Percentiles rank a stretch among this genome's conserved stretches.
Evolutionary conservation across 768 basidiomycete species (phyloP).

Genomic region (Boletellus emodensis): DNA sequence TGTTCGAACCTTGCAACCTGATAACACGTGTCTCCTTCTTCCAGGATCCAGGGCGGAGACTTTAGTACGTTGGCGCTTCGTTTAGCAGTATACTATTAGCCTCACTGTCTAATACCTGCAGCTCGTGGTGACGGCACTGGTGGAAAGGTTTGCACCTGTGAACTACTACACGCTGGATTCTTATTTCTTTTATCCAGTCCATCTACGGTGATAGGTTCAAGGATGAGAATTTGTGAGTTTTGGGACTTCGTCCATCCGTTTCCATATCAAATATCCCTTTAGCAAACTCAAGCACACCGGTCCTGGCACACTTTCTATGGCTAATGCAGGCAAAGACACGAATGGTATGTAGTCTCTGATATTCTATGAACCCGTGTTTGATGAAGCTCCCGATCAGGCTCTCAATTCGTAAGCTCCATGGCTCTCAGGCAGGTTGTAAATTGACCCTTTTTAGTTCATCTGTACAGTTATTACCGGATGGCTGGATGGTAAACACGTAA

Average conservation of each 20-base stretch:
- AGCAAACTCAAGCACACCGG: constrained; percentile 96
- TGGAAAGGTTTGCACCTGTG: constrained; percentile 59
- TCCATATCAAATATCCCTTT: not conserved
- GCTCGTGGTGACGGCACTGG: constrained; percentile 86
- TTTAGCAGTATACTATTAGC: constrained; percentile 10
- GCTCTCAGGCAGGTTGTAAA: not conserved
- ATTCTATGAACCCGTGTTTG: not conserved
- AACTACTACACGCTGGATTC: not conserved
- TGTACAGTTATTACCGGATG: constrained; percentile 83
- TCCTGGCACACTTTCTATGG: constrained; percentile 89
- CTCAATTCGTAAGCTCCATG: constrained; percentile 70
- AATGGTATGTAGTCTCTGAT: constrained; percentile 54
- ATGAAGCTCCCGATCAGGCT: constrained; percentile 44
- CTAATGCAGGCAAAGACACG: constrained; percentile 88
- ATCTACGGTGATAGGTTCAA: constrained; percentile 89
- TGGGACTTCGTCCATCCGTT: not conserved
- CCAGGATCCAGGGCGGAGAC: constrained; percentile 96
- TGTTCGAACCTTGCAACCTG: not conserved
- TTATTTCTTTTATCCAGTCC: constrained; percentile 43
- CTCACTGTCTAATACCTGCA: constrained; percentile 26
- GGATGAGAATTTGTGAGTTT: constrained; percentile 90
- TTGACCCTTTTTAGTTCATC: constrained; percentile 66
- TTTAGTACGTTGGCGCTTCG: constrained; percentile 63
- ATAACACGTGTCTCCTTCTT: constrained; percentile 1
- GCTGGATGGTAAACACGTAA: constrained; percentile 87